These are phyloP conservation scores for Wickerhamomyces alni DNA, from an alignment of 805 yeast species.

Conservation along the genomic window DNA sequence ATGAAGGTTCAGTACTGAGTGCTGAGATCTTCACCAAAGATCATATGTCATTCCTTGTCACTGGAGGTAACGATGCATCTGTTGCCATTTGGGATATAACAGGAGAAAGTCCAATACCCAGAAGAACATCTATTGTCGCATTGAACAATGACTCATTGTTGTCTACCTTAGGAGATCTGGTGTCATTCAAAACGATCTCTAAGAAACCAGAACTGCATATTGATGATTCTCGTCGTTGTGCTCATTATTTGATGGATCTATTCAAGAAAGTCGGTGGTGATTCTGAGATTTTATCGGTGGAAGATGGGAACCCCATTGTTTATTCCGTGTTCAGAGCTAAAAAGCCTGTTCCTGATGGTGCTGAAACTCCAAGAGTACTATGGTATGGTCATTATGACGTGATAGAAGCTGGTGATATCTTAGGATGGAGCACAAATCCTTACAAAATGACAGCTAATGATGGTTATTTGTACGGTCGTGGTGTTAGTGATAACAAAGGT, in stretches of 20 bases:
- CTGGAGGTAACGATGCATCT: slow-evolving; percentile 68
- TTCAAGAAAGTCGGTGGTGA: slow-evolving; percentile 67
- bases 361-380: slow-evolving; percentile 42
- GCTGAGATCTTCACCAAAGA: slow-evolving; percentile 40
- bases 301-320: slow-evolving; percentile 80
- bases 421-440: slow-evolving; percentile 75
- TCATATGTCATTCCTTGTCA: slow-evolving; percentile 41
- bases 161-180: slow-evolving; percentile 51
- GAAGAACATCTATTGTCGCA: slow-evolving; percentile 16
- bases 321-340: slow-evolving; percentile 63
- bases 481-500: slow-evolving; percentile 93
- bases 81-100: slow-evolving; percentile 67
- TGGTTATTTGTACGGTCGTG: slow-evolving; percentile 87
- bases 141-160: slow-evolving; percentile 59
- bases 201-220: slow-evolving; percentile 60
- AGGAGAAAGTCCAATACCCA: slow-evolving; percentile 6
- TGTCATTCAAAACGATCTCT: slow-evolving; percentile 73
- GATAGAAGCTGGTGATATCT: slow-evolving; percentile 62
- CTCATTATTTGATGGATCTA: slow-evolving; percentile 60
- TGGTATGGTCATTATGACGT: slow-evolving; percentile 98
- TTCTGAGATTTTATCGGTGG: slow-evolving; percentile 64
- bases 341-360: slow-evolving; percentile 3
- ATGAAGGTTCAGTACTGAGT: slow-evolving; percentile 52
- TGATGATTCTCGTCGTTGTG: slow-evolving; percentile 83
- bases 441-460: slow-evolving; percentile 68